Evolutionary conservation across 2,329 filamentous ascomycete genomes (phyloP), one percentile per base, ranked within the genome.

Genomic region (Scopulariopsis brevicaulis): DNA sequence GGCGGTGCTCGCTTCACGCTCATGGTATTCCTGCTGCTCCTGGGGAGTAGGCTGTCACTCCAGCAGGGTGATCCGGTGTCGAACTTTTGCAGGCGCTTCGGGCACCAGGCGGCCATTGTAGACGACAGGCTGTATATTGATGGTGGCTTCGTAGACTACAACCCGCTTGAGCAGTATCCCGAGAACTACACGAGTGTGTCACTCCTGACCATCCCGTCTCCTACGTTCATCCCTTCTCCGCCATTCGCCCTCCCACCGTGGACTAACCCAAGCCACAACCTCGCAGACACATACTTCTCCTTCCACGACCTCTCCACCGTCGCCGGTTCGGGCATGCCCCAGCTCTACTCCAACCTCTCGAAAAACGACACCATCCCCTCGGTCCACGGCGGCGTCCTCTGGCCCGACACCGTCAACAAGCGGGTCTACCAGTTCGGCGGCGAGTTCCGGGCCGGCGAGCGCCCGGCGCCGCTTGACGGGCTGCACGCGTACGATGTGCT

Each of bases 371-470:
- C 76, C 3, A 73, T 85, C n/a, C 83, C 83, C 0, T 68, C 61
- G 57, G 69, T 70, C 1, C 64, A 68, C 55, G 75, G 75, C 37
- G 75, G 73, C 32, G 66, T 77, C 3, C 69, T 86, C 14, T 86
- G 83, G 83, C 72, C 76, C 8, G 84, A 86, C 65, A 71, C 77
- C 28, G 73, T 82, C 46, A 86, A 87, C 69, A 84, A 85, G 65
- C 73, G 77, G 51, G 76, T 87, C 55, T 86, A 84, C 65, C 71
- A 83, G 2, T 86, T 80, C 63, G 84, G 83, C 12, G 84, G 84
- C 53, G 79, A 85, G 61, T 83, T 77, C 62, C 80, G 77, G 62
- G 66, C 67, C 59, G 65, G 64, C 15, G 65, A 71, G 32, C 65
- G 71, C 2, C 78, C 80, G 0, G 69, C 72, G 43, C 65, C 73